Base-by-base conservation (phyloP, 2,329 filamentous ascomycete genomes). In the Pseudogymnoascus sp. region DNA sequence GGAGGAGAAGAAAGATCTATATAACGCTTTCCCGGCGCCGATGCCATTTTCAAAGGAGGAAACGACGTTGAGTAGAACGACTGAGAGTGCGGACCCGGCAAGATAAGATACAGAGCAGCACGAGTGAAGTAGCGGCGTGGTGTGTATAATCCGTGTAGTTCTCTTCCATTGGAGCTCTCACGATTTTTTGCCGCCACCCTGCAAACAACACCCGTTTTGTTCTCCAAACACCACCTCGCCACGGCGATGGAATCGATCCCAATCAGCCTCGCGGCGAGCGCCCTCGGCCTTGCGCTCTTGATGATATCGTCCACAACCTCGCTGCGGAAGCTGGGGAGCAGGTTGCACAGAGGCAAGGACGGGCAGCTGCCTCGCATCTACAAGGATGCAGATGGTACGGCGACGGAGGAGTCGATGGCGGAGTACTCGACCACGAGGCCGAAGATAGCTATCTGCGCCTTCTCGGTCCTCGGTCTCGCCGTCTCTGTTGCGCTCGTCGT, bases 321-420 rank as follows among this genome's bases (percentile, higher is more conserved):
- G 41, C 34, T 76, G n/a, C n/a, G n/a, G 22, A 62, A 70, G 35
- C 70, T n/a, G n/a, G n/a, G n/a, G n/a, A n/a, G 72, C 43, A 66
- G 78, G 66, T 65, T 65, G 71, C 62, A 66, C 69, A 37, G 58
- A 50, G 50, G 70, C 63, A 67, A 66, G 71, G 38, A 65, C 57
- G 64, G 69, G 61, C 57, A 66, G 67, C 47, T 67, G 71, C 62
- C 68, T 39, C 74, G 79, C 9, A 75, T 78, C 11, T 91, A 91
- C 68, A 76, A 85, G 66, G 89, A 92, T 68, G 74, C 79, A 63
- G 89, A 92, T 73, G 89, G 89, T 57, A 78, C 80, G 64, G 87
- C 86, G 32, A 87, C 84, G 0, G 78, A 82, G 39, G 84, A 87
- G 68, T 84, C 85, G 1, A 70, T 84, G 60, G 78, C 79, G 20